A percentile compares a stretch with the other conserved stretches of the same genome.
These are phyloP conservation scores for Umbelopsis ramanniana DNA, from an alignment of 192 early-diverging fungal genomes.

Conservation along the genomic window DNA sequence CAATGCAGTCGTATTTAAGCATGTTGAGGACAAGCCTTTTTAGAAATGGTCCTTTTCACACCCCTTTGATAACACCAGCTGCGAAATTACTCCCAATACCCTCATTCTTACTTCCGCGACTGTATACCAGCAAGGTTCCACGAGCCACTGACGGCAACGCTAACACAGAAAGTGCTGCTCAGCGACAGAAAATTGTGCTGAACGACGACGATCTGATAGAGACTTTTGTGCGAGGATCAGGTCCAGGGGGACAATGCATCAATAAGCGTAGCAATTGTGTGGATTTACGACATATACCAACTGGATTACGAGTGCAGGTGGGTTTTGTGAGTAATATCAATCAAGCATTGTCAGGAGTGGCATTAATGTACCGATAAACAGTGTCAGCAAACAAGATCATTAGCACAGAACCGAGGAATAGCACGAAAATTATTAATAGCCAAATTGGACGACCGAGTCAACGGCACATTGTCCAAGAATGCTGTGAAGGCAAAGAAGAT, in stretches of 20 bases:
- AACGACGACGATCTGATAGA: slow-evolving; percentile 74
- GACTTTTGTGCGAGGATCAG: slow-evolving; percentile 76
- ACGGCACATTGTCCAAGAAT: slow-evolving; percentile 65
- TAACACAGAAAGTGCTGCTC: slow-evolving; percentile 10
- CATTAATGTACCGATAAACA: slow-evolving; percentile 28
- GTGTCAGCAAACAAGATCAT: slow-evolving; percentile 76
- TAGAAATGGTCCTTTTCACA: too few relatives aligned
- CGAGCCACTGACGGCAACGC: neutral
- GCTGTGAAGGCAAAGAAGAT: slow-evolving; percentile 66
- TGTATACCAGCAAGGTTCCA: neutral
- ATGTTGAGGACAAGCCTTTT: too few relatives aligned
- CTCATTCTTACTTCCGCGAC: neutral
- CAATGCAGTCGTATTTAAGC: too few relatives aligned
- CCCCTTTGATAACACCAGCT: too few relatives aligned
- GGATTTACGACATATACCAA: slow-evolving; percentile 73
- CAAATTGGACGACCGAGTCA: slow-evolving; percentile 72
- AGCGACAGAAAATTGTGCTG: slow-evolving; percentile 55
- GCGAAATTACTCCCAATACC: neutral
- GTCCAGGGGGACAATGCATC: slow-evolving; percentile 81
- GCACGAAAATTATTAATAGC: slow-evolving; percentile 64
- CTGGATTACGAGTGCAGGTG: slow-evolving; percentile 64
- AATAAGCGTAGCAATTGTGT: slow-evolving; percentile 81
- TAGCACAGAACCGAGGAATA: slow-evolving; percentile 74
- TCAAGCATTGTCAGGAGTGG: too few relatives aligned
- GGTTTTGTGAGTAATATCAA: neutral